Evolutionary conservation across 1,284 basidiomycete species (phyloP).

Genomic region (Meira nashicola): DNA sequence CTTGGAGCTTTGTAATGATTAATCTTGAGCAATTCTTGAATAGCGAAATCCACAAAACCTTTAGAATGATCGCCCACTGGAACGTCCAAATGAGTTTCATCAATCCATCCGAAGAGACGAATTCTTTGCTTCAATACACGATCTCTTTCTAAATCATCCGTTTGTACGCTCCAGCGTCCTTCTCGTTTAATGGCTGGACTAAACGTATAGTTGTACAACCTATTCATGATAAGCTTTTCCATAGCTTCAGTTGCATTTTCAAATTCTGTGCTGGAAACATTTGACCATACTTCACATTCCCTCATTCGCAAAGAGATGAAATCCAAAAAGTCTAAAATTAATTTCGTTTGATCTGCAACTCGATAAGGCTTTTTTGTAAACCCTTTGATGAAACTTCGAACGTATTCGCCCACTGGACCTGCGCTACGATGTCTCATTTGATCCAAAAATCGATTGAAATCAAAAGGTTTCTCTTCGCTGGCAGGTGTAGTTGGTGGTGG

Average conservation of each 20-base stretch:
- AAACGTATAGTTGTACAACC: conserved; percentile 63
- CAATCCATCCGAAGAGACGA: conserved; percentile 81
- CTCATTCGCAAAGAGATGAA: conserved; percentile 49
- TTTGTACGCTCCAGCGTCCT: conserved; percentile 56
- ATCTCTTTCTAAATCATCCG: conserved; percentile 92
- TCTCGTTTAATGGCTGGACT: conserved; percentile 47
- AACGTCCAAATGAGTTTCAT: conserved; percentile 76
- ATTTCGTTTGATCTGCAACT: conserved; percentile 47
- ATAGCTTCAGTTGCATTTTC: conserved; percentile 97
- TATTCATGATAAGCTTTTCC: conserved; percentile 99
- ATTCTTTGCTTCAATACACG: conserved; percentile 86
- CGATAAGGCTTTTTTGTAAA: conserved; percentile 52
- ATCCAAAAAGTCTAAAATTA: conserved; percentile 52
- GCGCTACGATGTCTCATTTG: conserved; percentile 51
- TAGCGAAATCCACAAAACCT: conserved; percentile 88
- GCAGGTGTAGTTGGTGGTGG: conserved; percentile 34
- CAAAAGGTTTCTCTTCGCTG: conserved; percentile 45
- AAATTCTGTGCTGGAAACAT: conserved; percentile 69
- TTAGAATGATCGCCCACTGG: conserved; percentile 54
- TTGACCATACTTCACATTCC: conserved; percentile 41
- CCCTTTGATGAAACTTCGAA: conserved; percentile 48
- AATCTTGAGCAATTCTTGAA: conserved; percentile 82
- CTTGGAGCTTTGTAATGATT: conserved; percentile 98
- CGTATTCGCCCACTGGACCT: conserved; percentile 49
- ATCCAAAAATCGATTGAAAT: conserved; percentile 52